Evolutionary conservation across 139 green algal genomes (phyloP), one percentile per base, ranked within the genome.

Genomic region (Haematococcus lacustris): DNA sequence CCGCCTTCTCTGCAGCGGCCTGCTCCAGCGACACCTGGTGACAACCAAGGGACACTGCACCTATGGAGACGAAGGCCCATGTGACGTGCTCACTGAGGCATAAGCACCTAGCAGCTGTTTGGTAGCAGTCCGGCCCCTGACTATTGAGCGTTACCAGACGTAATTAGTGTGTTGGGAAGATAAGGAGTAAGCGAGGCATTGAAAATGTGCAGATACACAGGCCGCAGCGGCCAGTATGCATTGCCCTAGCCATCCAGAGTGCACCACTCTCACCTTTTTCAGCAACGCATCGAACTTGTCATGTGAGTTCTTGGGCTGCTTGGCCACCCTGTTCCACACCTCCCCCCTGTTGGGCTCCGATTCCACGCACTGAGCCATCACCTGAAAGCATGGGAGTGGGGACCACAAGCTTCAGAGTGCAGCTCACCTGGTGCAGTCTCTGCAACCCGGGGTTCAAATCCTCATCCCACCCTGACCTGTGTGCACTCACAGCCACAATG

Each of bases 311-410:
- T 82, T 77, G 0, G 83, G 75, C 37, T 87, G 76, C 80, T 98
- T 99, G 33, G 86, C 61, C 32, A 97, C 87, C 0, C 78, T 71
- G 75, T 79, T 76, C 95, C 95, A 99, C 3, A 81, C 73, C 90
- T 98, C 94, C 1, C 95, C 95, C 66, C 97, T 88, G 35, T 88
- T 87, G 3, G 94, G 94, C 78, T 97, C 91, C 5, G 88, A 82
- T 21, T 80, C 68, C 1, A 71, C 67, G 50, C 73, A 79, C 51
- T 41, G 43, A 35, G 39, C 26, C 4, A 70, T 21, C 37, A 69
- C 38, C 47, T 21, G 21, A 57, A 21, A 57, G 47, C 13, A 57
- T 13, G 13, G 47, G 47, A 57, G 13, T 28, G 13, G 13, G 21
- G 47, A 13, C 13, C 47, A 57, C 47, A 57, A n/a, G n/a, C n/a